A percentile compares a stretch with the other conserved stretches of the same genome.
phyloP scores from a whole-genome alignment of 495 filamentous ascomycete genomes.

The Penicillium lagena region DNA sequence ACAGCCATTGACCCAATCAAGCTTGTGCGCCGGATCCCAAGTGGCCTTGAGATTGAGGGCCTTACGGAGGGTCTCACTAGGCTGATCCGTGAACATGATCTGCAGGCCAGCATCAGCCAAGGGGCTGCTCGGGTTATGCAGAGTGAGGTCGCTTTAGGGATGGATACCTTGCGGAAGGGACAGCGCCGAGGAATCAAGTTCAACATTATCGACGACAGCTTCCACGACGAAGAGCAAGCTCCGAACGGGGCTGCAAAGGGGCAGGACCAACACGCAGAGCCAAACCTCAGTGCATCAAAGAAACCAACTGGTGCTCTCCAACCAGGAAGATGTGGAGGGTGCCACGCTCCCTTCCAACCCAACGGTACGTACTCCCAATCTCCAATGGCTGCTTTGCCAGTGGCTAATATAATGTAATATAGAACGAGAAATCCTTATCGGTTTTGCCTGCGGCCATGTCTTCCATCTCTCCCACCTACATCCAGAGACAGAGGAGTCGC shows the following conservation, averaged over 20 bases:
- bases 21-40: constrained; percentile 83
- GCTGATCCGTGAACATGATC: constrained; percentile 87
- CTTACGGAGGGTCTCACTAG: constrained; percentile 75
- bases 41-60: constrained; percentile 85
- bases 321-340: constrained; percentile 49
- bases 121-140: constrained; percentile 83
- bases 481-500: constrained; percentile 18
- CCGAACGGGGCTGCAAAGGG: constrained; percentile 28
- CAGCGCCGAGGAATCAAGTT: constrained; percentile 84
- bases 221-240: constrained; percentile 2
- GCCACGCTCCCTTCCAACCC: constrained; percentile 49
- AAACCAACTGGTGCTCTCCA: constrained; percentile 6
- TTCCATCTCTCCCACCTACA: constrained; percentile 82
- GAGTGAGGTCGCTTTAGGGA: constrained; percentile 77
- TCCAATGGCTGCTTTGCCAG: background rate
- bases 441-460: constrained; percentile 86
- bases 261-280: constrained; percentile 16
- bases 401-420: constrained; percentile 1
- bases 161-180: constrained; percentile 68
- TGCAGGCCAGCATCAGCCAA: constrained; percentile 83
- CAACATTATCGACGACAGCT: constrained; percentile 52
- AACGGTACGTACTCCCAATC: constrained; percentile 33
- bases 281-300: constrained; percentile 10
- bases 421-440: constrained; percentile 75
- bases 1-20: constrained; percentile 86